Evolutionary conservation across 2,329 filamentous ascomycete species (phyloP).

Genomic region (Aspergillus novofumigatus): DNA sequence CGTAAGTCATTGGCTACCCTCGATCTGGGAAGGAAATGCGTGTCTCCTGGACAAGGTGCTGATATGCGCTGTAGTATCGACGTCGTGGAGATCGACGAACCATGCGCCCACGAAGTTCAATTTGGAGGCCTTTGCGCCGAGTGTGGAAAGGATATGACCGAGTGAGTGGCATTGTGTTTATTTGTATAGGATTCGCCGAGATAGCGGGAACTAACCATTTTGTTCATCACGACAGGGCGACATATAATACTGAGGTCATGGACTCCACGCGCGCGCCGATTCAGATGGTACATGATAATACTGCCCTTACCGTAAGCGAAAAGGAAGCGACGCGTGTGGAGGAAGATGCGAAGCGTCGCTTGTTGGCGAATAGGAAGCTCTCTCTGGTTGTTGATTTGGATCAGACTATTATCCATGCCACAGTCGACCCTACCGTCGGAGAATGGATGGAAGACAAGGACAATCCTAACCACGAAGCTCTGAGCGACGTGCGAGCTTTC

Average conservation of each 20-base stretch:
- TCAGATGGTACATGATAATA: conserved; percentile 92
- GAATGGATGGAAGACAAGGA: conserved; percentile 88
- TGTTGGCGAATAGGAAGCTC: conserved; percentile 77
- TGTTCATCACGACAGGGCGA: conserved; percentile 44
- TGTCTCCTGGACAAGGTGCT: neutral
- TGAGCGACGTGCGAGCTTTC: conserved; percentile 84
- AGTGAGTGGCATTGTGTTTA: conserved; percentile 43
- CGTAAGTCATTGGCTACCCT: conserved; percentile 30
- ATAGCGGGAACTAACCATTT: neutral
- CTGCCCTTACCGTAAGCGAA: conserved; percentile 77
- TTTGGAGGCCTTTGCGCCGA: conserved; percentile 85
- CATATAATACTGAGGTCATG: conserved; percentile 73
- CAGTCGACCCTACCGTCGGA: conserved; percentile 90
- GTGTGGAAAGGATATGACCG: conserved; percentile 95
- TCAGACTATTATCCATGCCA: conserved; percentile 97
- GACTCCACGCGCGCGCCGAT: conserved; percentile 86
- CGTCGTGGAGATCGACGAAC: conserved; percentile 77
- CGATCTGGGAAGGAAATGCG: neutral
- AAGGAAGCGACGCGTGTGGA: conserved; percentile 77
- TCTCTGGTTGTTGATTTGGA: conserved; percentile 95
- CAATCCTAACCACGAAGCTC: conserved; percentile 86
- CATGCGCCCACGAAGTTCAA: conserved; percentile 86
- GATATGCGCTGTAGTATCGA: conserved; percentile 43
- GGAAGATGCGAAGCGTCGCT: conserved; percentile 76
- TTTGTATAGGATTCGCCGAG: neutral